Base-by-base conservation (phyloP, 2,329 filamentous ascomycete genomes). In the Periglandula ipomoeae region DNA sequence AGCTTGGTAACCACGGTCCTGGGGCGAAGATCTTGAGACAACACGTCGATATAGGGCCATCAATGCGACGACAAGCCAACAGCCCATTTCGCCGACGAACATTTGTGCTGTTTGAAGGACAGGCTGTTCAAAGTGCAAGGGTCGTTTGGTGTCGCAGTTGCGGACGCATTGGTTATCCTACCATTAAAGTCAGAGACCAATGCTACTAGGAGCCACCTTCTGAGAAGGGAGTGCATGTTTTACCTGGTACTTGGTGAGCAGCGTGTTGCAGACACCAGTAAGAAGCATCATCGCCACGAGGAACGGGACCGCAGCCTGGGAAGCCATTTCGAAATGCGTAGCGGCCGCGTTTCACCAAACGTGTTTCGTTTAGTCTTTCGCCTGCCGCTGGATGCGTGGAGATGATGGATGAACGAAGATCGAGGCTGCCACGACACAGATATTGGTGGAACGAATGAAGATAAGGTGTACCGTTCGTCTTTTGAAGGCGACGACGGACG, bases 101-200 rank as follows among this genome's bases (percentile, higher is more conserved):
- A 98, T 98, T 67, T 97, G 93, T 1, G 89, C 82, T 54, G 93
- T 97, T 66, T 98, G 93, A 48, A 97, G 82, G 46, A 98, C 90
- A 17, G 93, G 93, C 65, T 97, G 91, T 66, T 96, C 89, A 69
- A 98, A 97, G 58, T 79, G 78, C 54, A 78, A 72, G 47, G 81
- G 84, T 56, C 84, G 78, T 51, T 75, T 76, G 9, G 80, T 78
- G 59, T 88, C 81, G 73, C 93, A 98, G 71, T 97, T 82, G 56
- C 86, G 79, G 37, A 97, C 87, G 70, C 93, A 98, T 83, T 96
- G 89, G 74, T 95, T 95, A 66, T 98, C 93, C 87, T 89, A 46
- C 13, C 10, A 17, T n/a, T 34, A 11, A 20, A 24, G 10, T 48
- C 24, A 48, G 39, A 37, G 6, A 9, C n/a, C n/a, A n/a, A n/a